These are phyloP conservation scores for Talaromyces albobiverticillius DNA, from an alignment of 2,329 filamentous ascomycete genomes.

Conservation along the genomic window DNA sequence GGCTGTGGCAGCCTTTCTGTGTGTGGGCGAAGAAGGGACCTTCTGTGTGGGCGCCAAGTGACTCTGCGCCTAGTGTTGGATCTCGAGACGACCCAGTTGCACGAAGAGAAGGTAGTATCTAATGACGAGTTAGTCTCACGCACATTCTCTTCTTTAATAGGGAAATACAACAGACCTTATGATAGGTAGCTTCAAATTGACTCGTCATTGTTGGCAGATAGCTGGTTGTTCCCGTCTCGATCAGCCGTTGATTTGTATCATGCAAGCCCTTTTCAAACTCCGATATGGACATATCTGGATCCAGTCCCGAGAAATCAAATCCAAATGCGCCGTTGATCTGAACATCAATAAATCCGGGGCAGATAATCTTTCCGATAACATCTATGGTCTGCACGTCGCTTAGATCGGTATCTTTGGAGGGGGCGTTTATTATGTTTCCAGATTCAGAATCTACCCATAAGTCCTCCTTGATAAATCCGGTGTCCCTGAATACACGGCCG, in stretches of 20 bases:
- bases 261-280: constrained; percentile 14
- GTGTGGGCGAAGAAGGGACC: constrained; percentile 18
- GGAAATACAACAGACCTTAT: constrained; percentile 4
- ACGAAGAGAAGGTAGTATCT: constrained; percentile 14
- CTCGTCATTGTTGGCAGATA: constrained; percentile 20
- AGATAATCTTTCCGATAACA: constrained; percentile 14
- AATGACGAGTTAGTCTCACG: too few relatives aligned
- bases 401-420: background rate
- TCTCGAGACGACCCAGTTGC: constrained; percentile 10
- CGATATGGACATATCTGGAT: background rate
- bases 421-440: constrained; percentile 2
- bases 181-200: constrained; percentile 14
- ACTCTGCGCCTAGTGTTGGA: constrained; percentile 15
- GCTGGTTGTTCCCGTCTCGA: constrained; percentile 17
- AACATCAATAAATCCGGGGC: constrained; percentile 18
- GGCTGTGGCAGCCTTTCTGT: constrained; percentile 10
- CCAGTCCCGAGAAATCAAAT: constrained; percentile 34
- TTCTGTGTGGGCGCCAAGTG: constrained; percentile 18
- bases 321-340: constrained; percentile 20
- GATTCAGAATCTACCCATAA: constrained; percentile 13
- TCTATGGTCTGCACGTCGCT: constrained; percentile 5
- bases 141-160: background rate
- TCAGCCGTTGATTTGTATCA: constrained; percentile 15
- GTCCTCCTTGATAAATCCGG: constrained; percentile 29
- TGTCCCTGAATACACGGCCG: constrained; percentile 31